Evolutionary conservation across 257 asterid species (phyloP), one percentile per base, ranked within the genome.

Genomic region (Craterostigma plantagineum): DNA sequence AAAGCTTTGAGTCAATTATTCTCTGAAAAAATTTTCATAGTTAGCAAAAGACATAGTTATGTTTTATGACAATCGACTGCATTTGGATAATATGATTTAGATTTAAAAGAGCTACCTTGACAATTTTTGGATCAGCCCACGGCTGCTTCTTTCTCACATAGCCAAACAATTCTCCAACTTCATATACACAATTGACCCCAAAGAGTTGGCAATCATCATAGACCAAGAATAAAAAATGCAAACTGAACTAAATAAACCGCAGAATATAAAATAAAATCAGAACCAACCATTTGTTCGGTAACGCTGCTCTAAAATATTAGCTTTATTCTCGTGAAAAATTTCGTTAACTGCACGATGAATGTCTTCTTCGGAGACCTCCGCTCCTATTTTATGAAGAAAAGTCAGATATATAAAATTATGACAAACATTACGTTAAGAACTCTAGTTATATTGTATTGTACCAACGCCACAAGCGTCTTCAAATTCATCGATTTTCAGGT

Each of bases 401-500:
- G 11, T 10, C 8, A 36, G 14, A 12, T 2, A 36, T 36, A 8
- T 36, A 16, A 42, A 9, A 9, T 42, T 4, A 43, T 30, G 14
- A 7, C 11, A n/a, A 9, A 14, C 46, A n/a, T 9, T 10, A 36
- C 8, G 11, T 12, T 9, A 12, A 12, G 40, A 2, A 43, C 4
- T 9, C 12, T 12, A 15, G 11, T 10, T 6, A 18, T 14, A 38
- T 9, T 16, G 47, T 14, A 12, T n/a, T 10, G 4, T 84, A 84
- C 93, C 95, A 54, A 84, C 90, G 42, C 95, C 95, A 79, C 92
- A 80, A 52, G 78, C 77, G 58, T 62, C 75, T 62, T 85, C 94
- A 54, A 80, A 77, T 47, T 70, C 92, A 56, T 53, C 54, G 51
- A 56, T 49, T 34, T 70, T 59, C 51, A 80, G 69, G 46, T 10